Percentiles rank a stretch among this genome's conserved stretches.
Conservation (phyloP, 345 rosid genomes). For the Stellera chamaejasme region DNA sequence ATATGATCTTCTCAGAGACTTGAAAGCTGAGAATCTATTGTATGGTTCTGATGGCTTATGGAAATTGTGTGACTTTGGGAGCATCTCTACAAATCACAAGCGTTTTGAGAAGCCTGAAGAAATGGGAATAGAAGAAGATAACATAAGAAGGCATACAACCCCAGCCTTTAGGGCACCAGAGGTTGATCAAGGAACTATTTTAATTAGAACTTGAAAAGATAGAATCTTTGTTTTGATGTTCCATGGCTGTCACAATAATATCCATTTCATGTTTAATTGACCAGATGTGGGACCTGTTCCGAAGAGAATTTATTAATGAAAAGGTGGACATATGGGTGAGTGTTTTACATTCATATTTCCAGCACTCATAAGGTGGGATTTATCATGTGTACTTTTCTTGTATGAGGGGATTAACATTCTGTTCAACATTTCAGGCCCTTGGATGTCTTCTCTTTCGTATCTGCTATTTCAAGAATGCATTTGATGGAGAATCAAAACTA, state of each 20-base stretch:
- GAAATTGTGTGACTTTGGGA: slow-evolving; percentile 97
- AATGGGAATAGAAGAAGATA: slow-evolving; percentile 99
- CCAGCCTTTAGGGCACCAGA: slow-evolving; percentile 98
- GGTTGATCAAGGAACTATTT: slow-evolving; percentile 39
- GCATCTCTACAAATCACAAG: slow-evolving; percentile 85
- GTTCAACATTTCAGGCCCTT: slow-evolving; percentile 57
- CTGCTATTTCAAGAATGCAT: slow-evolving; percentile 89
- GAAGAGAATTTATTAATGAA: slow-evolving; percentile 85
- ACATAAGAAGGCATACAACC: slow-evolving; percentile 88
- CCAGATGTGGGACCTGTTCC: slow-evolving; percentile 97
- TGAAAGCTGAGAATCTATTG: slow-evolving; percentile 94
- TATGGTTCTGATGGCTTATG: slow-evolving; percentile 70
- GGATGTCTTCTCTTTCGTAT: slow-evolving; percentile 95
- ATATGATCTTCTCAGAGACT: slow-evolving; percentile 47
- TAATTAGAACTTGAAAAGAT: slow-evolving; percentile 2
- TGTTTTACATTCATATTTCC: slow-evolving; percentile 11
- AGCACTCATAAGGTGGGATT: background rate
- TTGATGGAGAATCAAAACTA: slow-evolving; percentile 96
- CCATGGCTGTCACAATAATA: slow-evolving; percentile 18
- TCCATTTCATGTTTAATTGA: slow-evolving; percentile 25
- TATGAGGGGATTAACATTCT: background rate
- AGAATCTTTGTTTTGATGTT: slow-evolving; percentile 13
- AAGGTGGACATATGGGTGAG: slow-evolving; percentile 99
- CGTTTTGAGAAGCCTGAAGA: slow-evolving; percentile 93
- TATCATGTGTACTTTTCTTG: no score